These are phyloP conservation scores for Cladophialophora yegresii DNA, from an alignment of 2,329 filamentous ascomycete genomes.

Conservation along the genomic window DNA sequence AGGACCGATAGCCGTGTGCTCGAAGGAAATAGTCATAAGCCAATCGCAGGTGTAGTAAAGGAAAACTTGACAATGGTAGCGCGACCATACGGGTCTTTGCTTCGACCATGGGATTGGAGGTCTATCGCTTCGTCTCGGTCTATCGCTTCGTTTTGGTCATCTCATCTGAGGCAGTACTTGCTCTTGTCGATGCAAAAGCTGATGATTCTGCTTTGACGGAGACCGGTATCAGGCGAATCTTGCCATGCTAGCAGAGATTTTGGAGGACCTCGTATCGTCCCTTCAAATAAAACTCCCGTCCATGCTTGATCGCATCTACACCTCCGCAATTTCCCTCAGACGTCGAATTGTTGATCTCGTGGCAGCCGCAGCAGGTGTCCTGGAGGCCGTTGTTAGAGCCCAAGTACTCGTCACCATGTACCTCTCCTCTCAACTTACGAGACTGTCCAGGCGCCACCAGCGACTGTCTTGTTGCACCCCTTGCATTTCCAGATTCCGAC, in stretches of 20 bases:
- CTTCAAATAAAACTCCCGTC: conserved; percentile 28
- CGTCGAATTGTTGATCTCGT: conserved; percentile 95
- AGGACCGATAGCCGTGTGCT: conserved; percentile 6
- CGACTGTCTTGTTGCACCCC: conserved; percentile 90
- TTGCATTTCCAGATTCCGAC: conserved; percentile 98
- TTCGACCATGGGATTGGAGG: conserved; percentile 33
- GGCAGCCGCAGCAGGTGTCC: conserved; percentile 87
- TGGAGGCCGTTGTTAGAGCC: conserved; percentile 44
- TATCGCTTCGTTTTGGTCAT: conserved; percentile 26
- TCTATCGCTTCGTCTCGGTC: conserved; percentile 33
- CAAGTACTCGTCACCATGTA: not conserved
- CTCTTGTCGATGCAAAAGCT: conserved; percentile 28
- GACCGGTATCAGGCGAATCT: conserved; percentile 23
- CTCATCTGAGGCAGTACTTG: conserved; percentile 17
- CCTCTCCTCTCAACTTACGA: conserved; percentile 69
- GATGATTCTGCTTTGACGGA: conserved; percentile 19
- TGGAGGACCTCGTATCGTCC: conserved; percentile 18
- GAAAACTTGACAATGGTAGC: conserved; percentile 5
- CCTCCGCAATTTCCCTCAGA: conserved; percentile 96
- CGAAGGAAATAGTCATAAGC: conserved; percentile 7
- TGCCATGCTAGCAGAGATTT: conserved; percentile 18
- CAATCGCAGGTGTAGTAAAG: conserved; percentile 4
- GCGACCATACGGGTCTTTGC: conserved; percentile 2
- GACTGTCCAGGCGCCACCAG: conserved; percentile 91
- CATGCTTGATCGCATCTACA: conserved; percentile 47